Evolutionary conservation across 2,329 filamentous ascomycete genomes (phyloP).

Genomic region (Penicillium sp.): DNA sequence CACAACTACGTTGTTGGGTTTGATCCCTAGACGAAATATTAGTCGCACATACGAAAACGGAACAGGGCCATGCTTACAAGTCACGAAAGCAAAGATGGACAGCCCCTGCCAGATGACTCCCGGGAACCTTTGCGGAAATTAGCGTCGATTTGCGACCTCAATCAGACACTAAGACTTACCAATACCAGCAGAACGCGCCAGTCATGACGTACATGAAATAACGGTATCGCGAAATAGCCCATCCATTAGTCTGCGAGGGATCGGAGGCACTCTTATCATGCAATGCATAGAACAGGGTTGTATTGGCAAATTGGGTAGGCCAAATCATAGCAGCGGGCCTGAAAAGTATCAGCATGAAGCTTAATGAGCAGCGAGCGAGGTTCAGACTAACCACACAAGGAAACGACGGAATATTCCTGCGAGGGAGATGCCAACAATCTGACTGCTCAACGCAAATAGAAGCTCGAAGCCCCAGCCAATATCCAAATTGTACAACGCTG

Average conservation of each 20-base stretch:
- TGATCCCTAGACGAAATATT: constrained; percentile 39
- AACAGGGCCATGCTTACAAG: constrained; percentile 48
- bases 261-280: constrained; percentile 60
- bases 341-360: neutral
- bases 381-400: constrained; percentile 46
- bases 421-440: constrained; percentile 63
- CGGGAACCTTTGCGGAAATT: constrained; percentile 45
- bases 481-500: constrained; percentile 23
- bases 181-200: constrained; percentile 62
- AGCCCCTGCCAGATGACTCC: constrained; percentile 66
- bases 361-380: neutral
- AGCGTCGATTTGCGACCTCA: neutral
- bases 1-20: constrained; percentile 57
- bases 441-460: constrained; percentile 29
- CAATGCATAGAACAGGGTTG: constrained; percentile 68
- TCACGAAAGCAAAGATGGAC: constrained; percentile 66
- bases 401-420: constrained; percentile 65
- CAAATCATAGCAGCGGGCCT: constrained; percentile 65
- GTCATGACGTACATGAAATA: constrained; percentile 60
- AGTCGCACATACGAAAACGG: neutral
- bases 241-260: constrained; percentile 58
- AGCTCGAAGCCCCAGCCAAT: constrained; percentile 27
- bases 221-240: constrained; percentile 61
- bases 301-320: constrained; percentile 64
- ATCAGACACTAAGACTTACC: constrained; percentile 27